Percentiles rank a stretch among this genome's conserved stretches.
Conservation (phyloP, 1,284 basidiomycete species). For the Heliocybe sulcata region DNA sequence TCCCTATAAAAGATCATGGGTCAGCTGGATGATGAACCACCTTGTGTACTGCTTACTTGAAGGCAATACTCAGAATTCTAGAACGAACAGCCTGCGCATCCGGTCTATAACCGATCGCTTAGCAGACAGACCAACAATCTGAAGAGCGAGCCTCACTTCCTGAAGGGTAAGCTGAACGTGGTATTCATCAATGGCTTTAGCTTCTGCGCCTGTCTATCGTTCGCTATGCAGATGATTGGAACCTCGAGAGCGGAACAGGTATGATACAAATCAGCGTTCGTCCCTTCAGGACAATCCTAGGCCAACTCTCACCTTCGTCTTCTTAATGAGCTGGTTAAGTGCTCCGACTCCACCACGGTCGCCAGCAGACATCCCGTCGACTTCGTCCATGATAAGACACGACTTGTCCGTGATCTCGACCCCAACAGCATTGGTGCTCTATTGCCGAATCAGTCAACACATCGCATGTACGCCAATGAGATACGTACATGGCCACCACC, state of each 20-base stretch:
- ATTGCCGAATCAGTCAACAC: slow-evolving; percentile 3
- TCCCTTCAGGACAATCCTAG: background rate
- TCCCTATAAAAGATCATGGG: slow-evolving; percentile 47
- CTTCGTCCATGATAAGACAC: slow-evolving; percentile 98
- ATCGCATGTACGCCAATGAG: background rate
- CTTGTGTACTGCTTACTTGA: slow-evolving; percentile 52
- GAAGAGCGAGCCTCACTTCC: slow-evolving; percentile 42
- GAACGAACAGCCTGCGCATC: slow-evolving; percentile 72
- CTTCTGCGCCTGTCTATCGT: slow-evolving; percentile 83
- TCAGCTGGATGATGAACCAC: slow-evolving; percentile 1
- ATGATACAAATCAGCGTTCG: background rate
- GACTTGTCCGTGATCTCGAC: slow-evolving; percentile 73
- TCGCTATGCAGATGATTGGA: slow-evolving; percentile 97
- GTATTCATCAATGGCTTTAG: slow-evolving; percentile 81
- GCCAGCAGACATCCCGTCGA: slow-evolving; percentile 98
- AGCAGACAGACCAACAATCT: background rate
- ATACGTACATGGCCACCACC: slow-evolving; percentile 48
- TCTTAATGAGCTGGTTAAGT: slow-evolving; percentile 87
- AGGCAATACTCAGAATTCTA: slow-evolving; percentile 81
- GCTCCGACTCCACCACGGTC: slow-evolving; percentile 96
- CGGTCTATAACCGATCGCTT: slow-evolving; percentile 43
- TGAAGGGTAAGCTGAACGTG: slow-evolving; percentile 74
- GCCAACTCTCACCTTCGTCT: slow-evolving; percentile 64
- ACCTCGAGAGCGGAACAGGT: slow-evolving; percentile 42
- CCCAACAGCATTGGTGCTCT: slow-evolving; percentile 64